Evolutionary conservation across 2,329 filamentous ascomycete species (phyloP), one percentile per base, ranked within the genome.

Genomic region (Sordariomycetes sp.): DNA sequence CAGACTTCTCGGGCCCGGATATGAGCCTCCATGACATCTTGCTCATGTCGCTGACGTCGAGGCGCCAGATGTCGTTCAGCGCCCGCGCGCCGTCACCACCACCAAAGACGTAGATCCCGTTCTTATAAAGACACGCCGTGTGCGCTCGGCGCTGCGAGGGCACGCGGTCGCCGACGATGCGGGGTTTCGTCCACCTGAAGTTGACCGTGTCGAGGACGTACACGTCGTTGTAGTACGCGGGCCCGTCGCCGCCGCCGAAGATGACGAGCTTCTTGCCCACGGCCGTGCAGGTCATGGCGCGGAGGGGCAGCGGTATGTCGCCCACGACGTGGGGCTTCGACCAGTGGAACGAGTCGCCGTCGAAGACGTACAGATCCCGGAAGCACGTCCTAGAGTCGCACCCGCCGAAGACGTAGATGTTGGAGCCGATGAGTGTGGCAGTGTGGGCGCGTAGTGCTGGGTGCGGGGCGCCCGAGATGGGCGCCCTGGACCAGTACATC

Each of bases 181-280:
- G 76, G 50, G 84, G 83, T 60, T 77, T 79, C 48, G 77, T 78
- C 82, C 84, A 87, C 22, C 81, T 77, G 66, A 84, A 85, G 66
- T 82, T 87, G 60, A 83, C 74, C 24, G 84, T 87, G 65, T 87
- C 84, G n/a, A 87, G 74, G 52, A 87, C 81, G 65, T 86, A 86
- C 22, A 87, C 79, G 63, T 87, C 82, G 64, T 87, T 87, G 68
- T 87, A 87, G 68, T 87, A 87, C 25, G 81, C 78, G 0, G 84
- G 84, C 0, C 84, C 84, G 63, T 87, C 84, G 58, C 84, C 84
- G 52, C 84, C 84, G 57, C 84, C 84, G 64, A 87, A 87, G 1
- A 87, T 76, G 51, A 87, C 78, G 32, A 87, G 74, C 68, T 85
- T 86, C 72, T 86, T 86, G 62, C 82, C 82, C 22, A 87, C 82